phyloP scores from a whole-genome alignment of 768 basidiomycete genomes.

The Royoungia palumana region DNA sequence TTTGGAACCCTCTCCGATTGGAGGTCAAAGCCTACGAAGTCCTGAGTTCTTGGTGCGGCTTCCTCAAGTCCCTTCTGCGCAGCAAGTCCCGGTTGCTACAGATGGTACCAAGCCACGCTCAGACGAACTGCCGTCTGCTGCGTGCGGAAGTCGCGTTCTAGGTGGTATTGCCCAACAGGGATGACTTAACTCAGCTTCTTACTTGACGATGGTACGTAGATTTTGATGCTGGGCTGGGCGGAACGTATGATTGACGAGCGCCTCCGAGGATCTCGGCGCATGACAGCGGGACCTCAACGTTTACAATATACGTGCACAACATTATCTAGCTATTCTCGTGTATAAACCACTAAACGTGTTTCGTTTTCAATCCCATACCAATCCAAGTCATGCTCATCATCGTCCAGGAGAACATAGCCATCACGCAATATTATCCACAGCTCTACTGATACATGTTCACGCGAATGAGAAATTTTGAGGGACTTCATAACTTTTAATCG shows the following conservation, averaged over 20 bases:
- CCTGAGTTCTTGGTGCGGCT: conserved; percentile 19
- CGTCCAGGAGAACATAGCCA: conserved; percentile 46
- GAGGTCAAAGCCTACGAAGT: conserved; percentile 8
- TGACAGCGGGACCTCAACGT: conserved; percentile 14
- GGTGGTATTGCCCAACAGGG: neutral
- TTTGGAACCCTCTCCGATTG: conserved; percentile 18
- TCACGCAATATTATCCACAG: conserved; percentile 60
- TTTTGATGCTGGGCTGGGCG: neutral
- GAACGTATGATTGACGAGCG: conserved; percentile 6
- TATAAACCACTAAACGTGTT: conserved; percentile 33
- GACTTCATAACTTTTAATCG: conserved; percentile 61
- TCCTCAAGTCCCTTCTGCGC: conserved; percentile 5
- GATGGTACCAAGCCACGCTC: conserved; percentile 5
- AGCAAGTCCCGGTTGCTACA: conserved; percentile 13
- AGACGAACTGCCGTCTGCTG: conserved; percentile 1
- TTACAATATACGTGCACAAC: neutral
- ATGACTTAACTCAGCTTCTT: conserved; percentile 3
- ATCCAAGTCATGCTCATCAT: conserved; percentile 53
- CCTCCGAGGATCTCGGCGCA: conserved; percentile 3
- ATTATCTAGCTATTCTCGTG: conserved; percentile 9
- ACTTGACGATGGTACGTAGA: conserved; percentile 17
- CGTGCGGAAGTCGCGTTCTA: conserved; percentile 2
- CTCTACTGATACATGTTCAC: conserved; percentile 32
- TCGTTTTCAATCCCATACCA: conserved; percentile 72
- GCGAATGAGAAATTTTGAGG: conserved; percentile 28